These are phyloP conservation scores for Metschnikowia proteae DNA, from an alignment of 805 yeast genomes.

Conservation along the genomic window DNA sequence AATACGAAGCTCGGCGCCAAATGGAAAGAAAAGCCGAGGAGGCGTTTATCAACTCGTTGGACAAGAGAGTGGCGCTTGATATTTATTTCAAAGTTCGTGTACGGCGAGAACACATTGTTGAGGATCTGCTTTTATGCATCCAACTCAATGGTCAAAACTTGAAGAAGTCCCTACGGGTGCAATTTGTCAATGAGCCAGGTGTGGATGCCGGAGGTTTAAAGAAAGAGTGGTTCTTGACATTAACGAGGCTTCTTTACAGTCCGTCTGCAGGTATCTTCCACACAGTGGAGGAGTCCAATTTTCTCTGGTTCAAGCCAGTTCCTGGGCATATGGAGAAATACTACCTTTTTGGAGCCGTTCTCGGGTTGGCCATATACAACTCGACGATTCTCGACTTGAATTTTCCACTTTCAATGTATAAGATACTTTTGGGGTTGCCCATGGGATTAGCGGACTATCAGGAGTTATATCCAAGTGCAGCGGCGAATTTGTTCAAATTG, in stretches of 20 bases:
- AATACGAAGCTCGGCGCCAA: constrained; percentile 71
- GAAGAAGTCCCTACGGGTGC: constrained; percentile 71
- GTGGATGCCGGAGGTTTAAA: constrained; percentile 93
- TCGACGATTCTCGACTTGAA: constrained; percentile 79
- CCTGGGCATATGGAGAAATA: constrained; percentile 52
- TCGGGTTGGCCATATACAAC: constrained; percentile 89
- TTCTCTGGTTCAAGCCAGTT: constrained; percentile 68
- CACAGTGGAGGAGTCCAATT: constrained; percentile 63
- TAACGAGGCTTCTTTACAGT: constrained; percentile 66
- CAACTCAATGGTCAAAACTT: constrained; percentile 55
- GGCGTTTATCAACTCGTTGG: constrained; percentile 75
- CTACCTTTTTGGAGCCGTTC: constrained; percentile 75
- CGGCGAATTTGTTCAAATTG: constrained; percentile 30
- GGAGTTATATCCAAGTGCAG: constrained; percentile 68
- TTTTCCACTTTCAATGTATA: constrained; percentile 75
- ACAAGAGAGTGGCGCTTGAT: constrained; percentile 56
- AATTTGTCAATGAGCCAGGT: constrained; percentile 86
- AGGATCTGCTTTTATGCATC: constrained; percentile 69
- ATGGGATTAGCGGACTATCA: constrained; percentile 60
- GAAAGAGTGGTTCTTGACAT: constrained; percentile 87
- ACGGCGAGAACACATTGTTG: constrained; percentile 61
- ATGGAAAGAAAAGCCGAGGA: constrained; percentile 89
- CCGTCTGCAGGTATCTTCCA: constrained; percentile 65
- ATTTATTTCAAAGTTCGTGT: constrained; percentile 68
- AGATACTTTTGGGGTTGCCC: constrained; percentile 58